Evolutionary conservation across 495 filamentous ascomycete species (phyloP).

Genomic region (Aspergillus cristatus): DNA sequence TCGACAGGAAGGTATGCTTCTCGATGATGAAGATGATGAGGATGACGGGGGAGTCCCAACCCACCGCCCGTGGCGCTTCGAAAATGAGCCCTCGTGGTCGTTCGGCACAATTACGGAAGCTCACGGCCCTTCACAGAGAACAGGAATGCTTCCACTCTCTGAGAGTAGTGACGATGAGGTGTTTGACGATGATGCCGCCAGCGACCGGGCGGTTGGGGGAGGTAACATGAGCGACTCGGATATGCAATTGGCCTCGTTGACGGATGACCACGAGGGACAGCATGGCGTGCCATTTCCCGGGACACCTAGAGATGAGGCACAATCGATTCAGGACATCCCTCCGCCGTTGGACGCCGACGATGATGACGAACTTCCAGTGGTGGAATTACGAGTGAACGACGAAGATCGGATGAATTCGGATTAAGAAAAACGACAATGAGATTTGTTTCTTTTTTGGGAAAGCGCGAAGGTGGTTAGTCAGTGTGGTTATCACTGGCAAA

Average conservation of each 20-base stretch:
- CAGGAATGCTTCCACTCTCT: slow-evolving; percentile 16
- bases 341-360: slow-evolving; percentile 25
- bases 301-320: slow-evolving; percentile 19
- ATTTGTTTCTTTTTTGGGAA: too few species aligned
- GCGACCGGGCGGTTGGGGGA: slow-evolving; percentile 37
- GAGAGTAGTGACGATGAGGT: slow-evolving; percentile 25
- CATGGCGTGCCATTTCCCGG: slow-evolving; percentile 13
- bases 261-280: slow-evolving; percentile 18
- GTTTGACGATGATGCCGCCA: slow-evolving; percentile 28
- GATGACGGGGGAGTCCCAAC: slow-evolving; percentile 9
- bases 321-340: slow-evolving; percentile 27
- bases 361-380: slow-evolving; percentile 36
- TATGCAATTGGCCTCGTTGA: slow-evolving; percentile 23
- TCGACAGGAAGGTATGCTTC: slow-evolving; percentile 26
- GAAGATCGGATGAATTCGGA: slow-evolving; percentile 25
- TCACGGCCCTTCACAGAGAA: slow-evolving; percentile 27
- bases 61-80: slow-evolving; percentile 15
- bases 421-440: too few species aligned
- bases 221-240: slow-evolving; percentile 30
- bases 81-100: slow-evolving; percentile 25
- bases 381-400: slow-evolving; percentile 35
- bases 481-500: too few species aligned
- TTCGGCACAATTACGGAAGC: slow-evolving; percentile 25
- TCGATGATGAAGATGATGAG: slow-evolving; percentile 20
- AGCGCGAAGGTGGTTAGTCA: too few species aligned